Conservation (phyloP, 192 early-diverging fungal species). For the Backusella liffmaniae region DNA sequence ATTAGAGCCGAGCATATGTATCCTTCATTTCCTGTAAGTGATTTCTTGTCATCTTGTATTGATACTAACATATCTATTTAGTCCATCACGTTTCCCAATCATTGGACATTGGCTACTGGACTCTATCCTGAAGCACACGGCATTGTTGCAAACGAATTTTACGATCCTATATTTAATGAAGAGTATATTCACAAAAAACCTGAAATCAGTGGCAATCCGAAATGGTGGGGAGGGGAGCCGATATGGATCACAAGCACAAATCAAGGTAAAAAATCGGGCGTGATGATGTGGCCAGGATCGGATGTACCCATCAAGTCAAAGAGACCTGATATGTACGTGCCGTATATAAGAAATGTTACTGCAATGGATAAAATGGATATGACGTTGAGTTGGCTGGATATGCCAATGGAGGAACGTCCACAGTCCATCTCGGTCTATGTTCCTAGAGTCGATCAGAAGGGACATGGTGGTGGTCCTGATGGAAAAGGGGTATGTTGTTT, state of each 20-base stretch:
- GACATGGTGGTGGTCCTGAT: slow-evolving; percentile 74
- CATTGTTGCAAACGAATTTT: slow-evolving; percentile 85
- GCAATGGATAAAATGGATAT: slow-evolving; percentile 57
- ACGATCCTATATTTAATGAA: slow-evolving; percentile 66
- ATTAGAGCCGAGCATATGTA: slow-evolving; percentile 60
- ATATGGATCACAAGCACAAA: slow-evolving; percentile 88
- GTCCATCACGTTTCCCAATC: slow-evolving; percentile 90
- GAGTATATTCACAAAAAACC: slow-evolving; percentile 78
- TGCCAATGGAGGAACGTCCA: slow-evolving; percentile 66
- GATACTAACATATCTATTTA: neutral
- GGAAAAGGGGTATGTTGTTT: slow-evolving; percentile 43
- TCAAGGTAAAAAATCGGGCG: slow-evolving; percentile 65
- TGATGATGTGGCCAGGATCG: slow-evolving; percentile 91
- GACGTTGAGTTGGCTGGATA: slow-evolving; percentile 76
- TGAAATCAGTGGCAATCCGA: slow-evolving; percentile 53
- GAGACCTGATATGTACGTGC: slow-evolving; percentile 64
- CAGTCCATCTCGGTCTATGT: slow-evolving; percentile 76
- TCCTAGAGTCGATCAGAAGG: slow-evolving; percentile 76
- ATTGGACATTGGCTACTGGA: slow-evolving; percentile 90
- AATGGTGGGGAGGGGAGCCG: slow-evolving; percentile 92
- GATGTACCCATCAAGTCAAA: slow-evolving; percentile 51
- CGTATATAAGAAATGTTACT: slow-evolving; percentile 46
- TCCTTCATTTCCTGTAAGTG: slow-evolving; percentile 65
- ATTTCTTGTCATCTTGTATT: neutral
- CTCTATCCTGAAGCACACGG: slow-evolving; percentile 91